Base-by-base conservation (phyloP, 148 eudicot genomes). In the Fagopyrum tataricum region DNA sequence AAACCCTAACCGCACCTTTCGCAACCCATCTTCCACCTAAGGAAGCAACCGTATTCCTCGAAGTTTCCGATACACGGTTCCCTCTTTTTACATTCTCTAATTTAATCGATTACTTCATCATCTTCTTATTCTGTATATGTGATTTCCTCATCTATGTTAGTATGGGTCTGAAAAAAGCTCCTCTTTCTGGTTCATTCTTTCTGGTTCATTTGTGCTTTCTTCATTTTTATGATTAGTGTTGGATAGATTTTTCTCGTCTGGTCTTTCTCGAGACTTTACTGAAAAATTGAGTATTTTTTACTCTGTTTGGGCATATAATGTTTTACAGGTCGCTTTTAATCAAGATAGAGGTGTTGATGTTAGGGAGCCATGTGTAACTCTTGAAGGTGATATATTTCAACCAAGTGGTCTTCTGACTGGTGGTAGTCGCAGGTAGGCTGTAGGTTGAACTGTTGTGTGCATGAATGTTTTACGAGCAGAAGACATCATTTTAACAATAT, bases 401-500 rank as follows among this genome's bases (percentile, higher is more conserved):
- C n/a, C n/a, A n/a, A n/a, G n/a, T n/a, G n/a, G n/a, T n/a, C 92
- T 92, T 79, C 79, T 95, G 71, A 95, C 99, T 52, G 99, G 99
- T 84, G 99, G 99, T 69, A 92, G 97, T 81, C 99, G 99, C 78
- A 90, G 87, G 99, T 95, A 82, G 69, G 83, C 4, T 47, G 31
- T 59, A 18, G 12, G 37, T 2, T n/a, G n/a, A n/a, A n/a, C n/a
- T n/a, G n/a, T n/a, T 37, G 68, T 62, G n/a, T 13, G 24, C 39
- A 7, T 31, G 5, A 18, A 4, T 62, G n/a, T 62, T 37, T 40
- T 59, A 15, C 4, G 4, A 55, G 18, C 39, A 13, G 13, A 26
- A 62, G 15, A 31, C 42, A 31, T 11, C 18, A 13, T 62, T 62
- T n/a, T 59, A 23, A 24, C 42, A 12, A 31, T 62, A 17, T 11